Evolutionary conservation across 75 land plant genomes (phyloP).

Genomic region (Gnetum montanum): DNA sequence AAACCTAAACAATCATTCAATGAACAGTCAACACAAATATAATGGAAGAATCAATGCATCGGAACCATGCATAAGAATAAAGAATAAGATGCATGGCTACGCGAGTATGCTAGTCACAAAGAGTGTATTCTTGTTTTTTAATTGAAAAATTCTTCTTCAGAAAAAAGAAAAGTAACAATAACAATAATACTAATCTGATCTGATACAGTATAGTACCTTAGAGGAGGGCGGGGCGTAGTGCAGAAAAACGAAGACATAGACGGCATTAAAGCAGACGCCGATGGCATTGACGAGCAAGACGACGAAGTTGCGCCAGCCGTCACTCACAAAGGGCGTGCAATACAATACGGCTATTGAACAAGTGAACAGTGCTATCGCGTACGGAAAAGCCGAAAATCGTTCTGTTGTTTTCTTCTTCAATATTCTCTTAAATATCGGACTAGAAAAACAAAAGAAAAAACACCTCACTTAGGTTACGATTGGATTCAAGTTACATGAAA

Average conservation of each 20-base stretch:
- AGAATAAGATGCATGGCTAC: too few relatives aligned
- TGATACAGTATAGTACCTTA: neutral
- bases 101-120: too few relatives aligned
- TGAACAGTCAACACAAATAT: neutral
- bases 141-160: too few relatives aligned
- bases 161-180: too few relatives aligned
- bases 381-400: neutral
- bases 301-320: neutral
- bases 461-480: too few relatives aligned
- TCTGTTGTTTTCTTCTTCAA: neutral
- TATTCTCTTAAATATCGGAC: neutral
- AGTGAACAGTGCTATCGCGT: neutral
- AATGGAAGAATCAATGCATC: neutral
- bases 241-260: neutral
- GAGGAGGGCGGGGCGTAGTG: neutral
- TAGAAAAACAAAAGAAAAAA: too few relatives aligned
- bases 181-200: too few relatives aligned
- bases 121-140: too few relatives aligned
- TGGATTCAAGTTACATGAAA: too few relatives aligned
- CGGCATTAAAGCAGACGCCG: neutral
- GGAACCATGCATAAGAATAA: too few relatives aligned
- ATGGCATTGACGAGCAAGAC: neutral
- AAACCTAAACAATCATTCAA: too few relatives aligned
- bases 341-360: neutral
- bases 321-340: neutral